phyloP scores from a whole-genome alignment of 2,329 filamentous ascomycete genomes.

The Rhinocladiella mackenziei region DNA sequence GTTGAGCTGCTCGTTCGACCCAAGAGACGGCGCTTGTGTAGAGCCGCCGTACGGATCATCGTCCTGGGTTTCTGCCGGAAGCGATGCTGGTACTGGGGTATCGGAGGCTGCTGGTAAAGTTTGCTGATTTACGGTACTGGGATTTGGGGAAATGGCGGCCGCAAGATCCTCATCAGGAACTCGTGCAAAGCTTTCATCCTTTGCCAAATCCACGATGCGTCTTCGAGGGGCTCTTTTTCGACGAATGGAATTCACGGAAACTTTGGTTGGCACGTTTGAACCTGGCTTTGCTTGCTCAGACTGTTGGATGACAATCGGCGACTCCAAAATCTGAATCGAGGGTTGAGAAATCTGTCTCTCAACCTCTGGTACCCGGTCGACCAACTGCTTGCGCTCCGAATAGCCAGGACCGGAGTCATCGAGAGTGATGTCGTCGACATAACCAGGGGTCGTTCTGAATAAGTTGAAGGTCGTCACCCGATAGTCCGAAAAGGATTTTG shows the following conservation, averaged over 20 bases:
- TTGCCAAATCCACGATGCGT: slow-evolving; percentile 56
- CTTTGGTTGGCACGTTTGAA: slow-evolving; percentile 15
- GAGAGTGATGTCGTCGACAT: slow-evolving; percentile 83
- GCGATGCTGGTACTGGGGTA: slow-evolving; percentile 57
- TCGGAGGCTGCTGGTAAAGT: slow-evolving; percentile 18
- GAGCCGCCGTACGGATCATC: slow-evolving; percentile 14
- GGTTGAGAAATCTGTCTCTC: slow-evolving; percentile 52
- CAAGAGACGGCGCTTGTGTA: slow-evolving; percentile 9
- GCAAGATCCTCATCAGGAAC: slow-evolving; percentile 19
- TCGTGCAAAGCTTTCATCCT: slow-evolving; percentile 36
- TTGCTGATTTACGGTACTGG: slow-evolving; percentile 16
- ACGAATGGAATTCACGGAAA: slow-evolving; percentile 33
- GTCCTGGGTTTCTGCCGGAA: slow-evolving; percentile 7
- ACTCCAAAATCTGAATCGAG: slow-evolving; percentile 40
- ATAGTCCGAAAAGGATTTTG: slow-evolving; percentile 78
- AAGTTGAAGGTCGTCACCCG: slow-evolving; percentile 92
- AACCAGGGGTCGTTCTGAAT: slow-evolving; percentile 84
- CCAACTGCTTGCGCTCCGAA: slow-evolving; percentile 75
- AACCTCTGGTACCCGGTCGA: slow-evolving; percentile 74
- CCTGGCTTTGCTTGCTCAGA: slow-evolving; percentile 7
- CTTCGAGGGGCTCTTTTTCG: slow-evolving; percentile 52
- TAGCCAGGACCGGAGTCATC: slow-evolving; percentile 81
- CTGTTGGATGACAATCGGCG: slow-evolving; percentile 15
- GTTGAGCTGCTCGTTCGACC: slow-evolving; percentile 8
- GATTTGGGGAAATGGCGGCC: slow-evolving; percentile 11